Evolutionary conservation across 2,329 filamentous ascomycete genomes (phyloP).

Genomic region (Taxawa tesnikishii): DNA sequence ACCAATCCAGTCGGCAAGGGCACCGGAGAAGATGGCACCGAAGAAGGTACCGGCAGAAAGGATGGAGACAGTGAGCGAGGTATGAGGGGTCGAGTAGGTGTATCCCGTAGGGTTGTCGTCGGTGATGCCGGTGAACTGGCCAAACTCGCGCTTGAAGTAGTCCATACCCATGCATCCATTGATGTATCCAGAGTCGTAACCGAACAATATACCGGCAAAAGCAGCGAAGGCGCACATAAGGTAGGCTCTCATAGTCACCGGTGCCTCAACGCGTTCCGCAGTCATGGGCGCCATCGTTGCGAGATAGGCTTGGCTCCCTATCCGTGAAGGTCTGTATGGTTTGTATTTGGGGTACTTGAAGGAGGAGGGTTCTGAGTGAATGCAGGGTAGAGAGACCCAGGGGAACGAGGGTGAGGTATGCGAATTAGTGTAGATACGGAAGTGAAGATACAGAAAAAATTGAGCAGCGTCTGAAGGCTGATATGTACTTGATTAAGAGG

Average conservation of each 20-base stretch:
- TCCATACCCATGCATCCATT: conserved; percentile 38
- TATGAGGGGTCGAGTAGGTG: conserved; percentile 18
- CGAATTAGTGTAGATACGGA: too few species aligned
- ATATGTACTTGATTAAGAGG: too few species aligned
- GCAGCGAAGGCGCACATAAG: conserved; percentile 48
- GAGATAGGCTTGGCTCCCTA: too few species aligned
- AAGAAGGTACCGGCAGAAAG: conserved; percentile 69
- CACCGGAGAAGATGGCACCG: conserved; percentile 46
- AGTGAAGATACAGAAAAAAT: too few species aligned
- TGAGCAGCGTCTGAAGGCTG: too few species aligned
- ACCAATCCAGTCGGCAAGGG: conserved; percentile 53
- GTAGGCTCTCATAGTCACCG: conserved; percentile 36
- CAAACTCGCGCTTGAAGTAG: conserved; percentile 30
- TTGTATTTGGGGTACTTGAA: too few species aligned
- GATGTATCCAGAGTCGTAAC: conserved; percentile 47
- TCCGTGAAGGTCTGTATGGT: too few species aligned
- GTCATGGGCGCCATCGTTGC: conserved; percentile 8
- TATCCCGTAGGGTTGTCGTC: conserved; percentile 11
- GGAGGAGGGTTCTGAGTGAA: too few species aligned
- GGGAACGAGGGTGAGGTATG: too few species aligned
- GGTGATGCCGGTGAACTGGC: conserved; percentile 8
- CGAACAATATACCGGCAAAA: conserved; percentile 49
- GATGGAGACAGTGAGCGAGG: conserved; percentile 59
- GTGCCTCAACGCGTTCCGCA: conserved; percentile 19
- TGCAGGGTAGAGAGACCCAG: too few species aligned